Percentiles rank a stretch among this genome's conserved stretches.
Conservation (phyloP, 225 moss, liverwort and hornwort species). For the Lunularia cruciata region DNA sequence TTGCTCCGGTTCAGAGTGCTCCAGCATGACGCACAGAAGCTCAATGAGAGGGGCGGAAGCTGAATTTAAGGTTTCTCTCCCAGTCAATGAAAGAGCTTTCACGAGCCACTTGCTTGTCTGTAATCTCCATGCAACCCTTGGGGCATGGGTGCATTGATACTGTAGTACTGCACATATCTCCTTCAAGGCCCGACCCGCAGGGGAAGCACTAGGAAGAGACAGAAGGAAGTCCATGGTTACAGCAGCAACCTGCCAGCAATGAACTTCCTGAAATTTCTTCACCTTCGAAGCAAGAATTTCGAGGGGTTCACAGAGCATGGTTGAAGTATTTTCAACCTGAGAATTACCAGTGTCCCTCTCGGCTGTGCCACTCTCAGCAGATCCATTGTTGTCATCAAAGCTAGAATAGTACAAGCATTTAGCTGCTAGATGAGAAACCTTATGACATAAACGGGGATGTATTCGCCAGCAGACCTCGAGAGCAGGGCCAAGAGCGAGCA, state of each 20-base stretch:
- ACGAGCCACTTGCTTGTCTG: slow-evolving; percentile 65
- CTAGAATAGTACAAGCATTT: slow-evolving; percentile 65
- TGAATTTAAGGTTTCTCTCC: slow-evolving; percentile 36
- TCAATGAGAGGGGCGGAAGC: slow-evolving; percentile 51
- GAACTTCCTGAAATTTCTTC: slow-evolving; percentile 58
- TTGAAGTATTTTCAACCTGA: slow-evolving; percentile 2
- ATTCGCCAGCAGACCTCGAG: slow-evolving; percentile 69
- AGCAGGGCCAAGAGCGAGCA: slow-evolving; percentile 59
- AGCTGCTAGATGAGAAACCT: slow-evolving; percentile 51
- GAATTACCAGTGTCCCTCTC: slow-evolving; percentile 2
- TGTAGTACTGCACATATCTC: slow-evolving; percentile 62
- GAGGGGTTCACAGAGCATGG: slow-evolving; percentile 33
- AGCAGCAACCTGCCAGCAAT: slow-evolving; percentile 86
- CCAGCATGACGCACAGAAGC: slow-evolving; percentile 65
- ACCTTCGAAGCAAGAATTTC: slow-evolving; percentile 54
- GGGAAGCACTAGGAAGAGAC: slow-evolving; percentile 46
- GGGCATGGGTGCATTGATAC: slow-evolving; percentile 81
- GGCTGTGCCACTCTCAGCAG: slow-evolving; percentile 7
- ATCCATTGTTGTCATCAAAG: slow-evolving; percentile 18
- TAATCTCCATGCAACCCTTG: slow-evolving; percentile 80
- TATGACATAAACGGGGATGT: slow-evolving; percentile 62
- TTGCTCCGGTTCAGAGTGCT: slow-evolving; percentile 90
- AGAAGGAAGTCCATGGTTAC: slow-evolving; percentile 58
- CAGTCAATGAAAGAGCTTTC: slow-evolving; percentile 50
- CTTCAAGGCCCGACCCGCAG: slow-evolving; percentile 46